phyloP scores from a whole-genome alignment of 257 asterid species.

The Scutellaria barbata region DNA sequence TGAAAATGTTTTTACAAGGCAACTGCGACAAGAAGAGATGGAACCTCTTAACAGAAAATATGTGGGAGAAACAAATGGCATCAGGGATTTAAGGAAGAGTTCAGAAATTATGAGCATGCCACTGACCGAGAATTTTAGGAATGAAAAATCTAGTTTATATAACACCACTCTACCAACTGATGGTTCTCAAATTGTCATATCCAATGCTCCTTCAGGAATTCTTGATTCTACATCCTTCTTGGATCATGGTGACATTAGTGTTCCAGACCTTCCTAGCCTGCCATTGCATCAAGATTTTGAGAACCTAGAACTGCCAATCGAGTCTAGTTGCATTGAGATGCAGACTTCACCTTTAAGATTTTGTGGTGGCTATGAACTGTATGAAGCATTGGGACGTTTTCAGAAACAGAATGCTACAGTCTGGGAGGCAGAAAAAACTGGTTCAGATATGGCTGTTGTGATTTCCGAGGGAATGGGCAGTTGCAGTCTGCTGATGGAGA shows the following conservation, averaged over 20 bases:
- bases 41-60: constrained; percentile 40
- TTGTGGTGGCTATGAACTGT: constrained; percentile 79
- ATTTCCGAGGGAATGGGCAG: constrained; percentile 60
- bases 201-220: constrained; percentile 43
- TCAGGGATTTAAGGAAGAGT: constrained; percentile 37
- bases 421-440: constrained; percentile 50
- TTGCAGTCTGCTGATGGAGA: constrained; percentile 60
- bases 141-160: constrained; percentile 35
- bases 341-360: constrained; percentile 57
- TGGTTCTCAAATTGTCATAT: constrained; percentile 38
- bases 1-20: constrained; percentile 40
- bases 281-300: constrained; percentile 44
- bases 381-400: constrained; percentile 84
- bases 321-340: constrained; percentile 35
- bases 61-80: constrained; percentile 43
- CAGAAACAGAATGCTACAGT: constrained; percentile 47
- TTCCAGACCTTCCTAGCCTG: constrained; percentile 38
- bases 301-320: constrained; percentile 38
- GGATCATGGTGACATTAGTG: constrained; percentile 36
- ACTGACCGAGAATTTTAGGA: constrained; percentile 38
- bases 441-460: constrained; percentile 59
- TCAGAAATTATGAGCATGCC: constrained; percentile 36
- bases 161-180: constrained; percentile 41
- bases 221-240: constrained; percentile 41
- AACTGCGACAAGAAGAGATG: constrained; percentile 46